phyloP scores from a whole-genome alignment of 2,329 filamentous ascomycete species.

The Monosporascus cannonballus region DNA sequence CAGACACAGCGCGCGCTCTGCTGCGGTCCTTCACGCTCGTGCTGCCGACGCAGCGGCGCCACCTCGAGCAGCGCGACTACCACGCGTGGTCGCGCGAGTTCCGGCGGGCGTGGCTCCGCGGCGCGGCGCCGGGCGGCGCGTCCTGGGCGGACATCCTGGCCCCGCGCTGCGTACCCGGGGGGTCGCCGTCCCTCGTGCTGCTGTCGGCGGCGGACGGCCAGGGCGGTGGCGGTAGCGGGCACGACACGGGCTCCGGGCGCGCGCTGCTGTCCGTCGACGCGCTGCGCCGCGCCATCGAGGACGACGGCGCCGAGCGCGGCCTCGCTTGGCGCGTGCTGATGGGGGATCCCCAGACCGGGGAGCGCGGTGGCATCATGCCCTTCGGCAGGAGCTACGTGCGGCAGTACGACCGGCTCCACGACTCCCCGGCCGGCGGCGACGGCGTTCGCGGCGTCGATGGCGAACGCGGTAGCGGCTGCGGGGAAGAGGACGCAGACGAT shows the following conservation, averaged over 20 bases:
- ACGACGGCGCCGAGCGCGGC: constrained; percentile 36
- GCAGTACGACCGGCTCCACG: too few relatives aligned
- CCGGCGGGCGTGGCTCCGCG: not conserved
- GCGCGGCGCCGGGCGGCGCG: not conserved
- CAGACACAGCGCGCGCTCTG: constrained; percentile 14
- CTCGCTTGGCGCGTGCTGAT: constrained; percentile 29
- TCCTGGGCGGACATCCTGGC: not conserved
- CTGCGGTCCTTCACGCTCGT: constrained; percentile 26
- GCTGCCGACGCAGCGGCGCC: constrained; percentile 19
- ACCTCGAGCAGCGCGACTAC: constrained; percentile 9
- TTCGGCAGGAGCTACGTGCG: constrained; percentile 15
- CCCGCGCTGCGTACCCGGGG: too few relatives aligned
- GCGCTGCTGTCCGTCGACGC: constrained; percentile 16
- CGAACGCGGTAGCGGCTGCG: too few relatives aligned
- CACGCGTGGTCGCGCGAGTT: constrained; percentile 5
- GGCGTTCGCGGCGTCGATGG: too few relatives aligned
- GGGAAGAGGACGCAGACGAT: too few relatives aligned
- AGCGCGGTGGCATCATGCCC: constrained; percentile 18
- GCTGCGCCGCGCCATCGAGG: constrained; percentile 32
- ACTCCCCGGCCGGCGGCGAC: too few relatives aligned
- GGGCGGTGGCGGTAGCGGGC: constrained; percentile 5
- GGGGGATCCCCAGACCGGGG: constrained; percentile 1
- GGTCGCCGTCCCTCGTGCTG: not conserved
- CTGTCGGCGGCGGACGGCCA: not conserved
- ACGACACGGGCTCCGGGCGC: constrained; percentile 1